Base-by-base conservation (phyloP, 805 yeast species). In the Myxozyma kluyveri region DNA sequence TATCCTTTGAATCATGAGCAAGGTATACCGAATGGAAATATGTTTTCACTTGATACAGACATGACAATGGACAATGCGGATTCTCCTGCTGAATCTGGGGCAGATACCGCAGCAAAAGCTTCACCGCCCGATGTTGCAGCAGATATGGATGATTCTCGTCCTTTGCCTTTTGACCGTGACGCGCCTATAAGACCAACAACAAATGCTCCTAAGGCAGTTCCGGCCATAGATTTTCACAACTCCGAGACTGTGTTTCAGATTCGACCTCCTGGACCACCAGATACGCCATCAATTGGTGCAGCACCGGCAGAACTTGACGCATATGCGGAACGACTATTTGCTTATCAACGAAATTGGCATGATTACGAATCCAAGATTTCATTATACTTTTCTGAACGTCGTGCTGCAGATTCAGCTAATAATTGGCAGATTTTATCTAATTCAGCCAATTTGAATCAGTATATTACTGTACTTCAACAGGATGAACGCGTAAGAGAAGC, bases 201-300 rank as follows among this genome's bases (percentile, higher is more conserved):
- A 6, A 43, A 38, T 24, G 37, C 57, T n/a, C 12, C 9, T 29
- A 14, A 9, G 9, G 33, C 33, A 29, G 14, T 9, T 9, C 9
- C 12, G 12, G 24, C 40, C 3, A 40, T 7, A 9, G 65, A 64
- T 42, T 44, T 52, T 21, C 63, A 62, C 41, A 58, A 52, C 41
- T 57, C 62, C 5, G 37, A 52, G 3, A 39, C 45, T 4, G 50
- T 63, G 10, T 45, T 65, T 7, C 41, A 44, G 5, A 38, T 65
- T 24, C 18, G 38, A n/a, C 59, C 67, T 9, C 68, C 68, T 2
- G 47, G n/a, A 4, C 49, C 61, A 4, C 65, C 66, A 5, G 22
- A 17, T 7, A 42, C 49, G 7, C 66, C 63, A 3, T 32, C 40
- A 10, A 21, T 43, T 23, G 49, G 46, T 22, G 45, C 57, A 10